Percentiles rank a stretch among this genome's conserved stretches.
phyloP scores from a whole-genome alignment of 2,329 filamentous ascomycete species.

The Fonsecaea pugnacius region DNA sequence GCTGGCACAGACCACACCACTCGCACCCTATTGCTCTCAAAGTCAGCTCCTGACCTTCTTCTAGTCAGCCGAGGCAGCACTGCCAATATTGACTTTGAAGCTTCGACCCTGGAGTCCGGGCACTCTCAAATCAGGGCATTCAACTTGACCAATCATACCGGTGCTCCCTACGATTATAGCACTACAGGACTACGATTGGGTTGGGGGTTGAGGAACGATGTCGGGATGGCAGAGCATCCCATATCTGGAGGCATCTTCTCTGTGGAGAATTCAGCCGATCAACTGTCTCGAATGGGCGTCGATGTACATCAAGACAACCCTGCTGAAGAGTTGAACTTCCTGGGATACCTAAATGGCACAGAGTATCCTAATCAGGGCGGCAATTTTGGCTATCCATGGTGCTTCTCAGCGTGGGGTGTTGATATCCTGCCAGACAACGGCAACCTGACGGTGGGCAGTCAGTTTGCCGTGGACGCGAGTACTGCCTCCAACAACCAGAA shows the following conservation, averaged over 20 bases:
- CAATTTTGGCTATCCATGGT: slow-evolving; percentile 72
- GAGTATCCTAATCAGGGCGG: slow-evolving; percentile 46
- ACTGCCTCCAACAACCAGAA: slow-evolving; percentile 52
- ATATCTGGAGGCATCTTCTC: slow-evolving; percentile 55
- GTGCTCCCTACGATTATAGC: slow-evolving; percentile 51
- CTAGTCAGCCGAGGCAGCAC: slow-evolving; percentile 69
- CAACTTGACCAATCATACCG: slow-evolving; percentile 52
- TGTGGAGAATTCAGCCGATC: slow-evolving; percentile 73
- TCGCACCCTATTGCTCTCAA: slow-evolving; percentile 68
- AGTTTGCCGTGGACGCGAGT: slow-evolving; percentile 54
- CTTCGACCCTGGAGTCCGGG: slow-evolving; percentile 59
- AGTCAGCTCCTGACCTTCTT: slow-evolving; percentile 59
- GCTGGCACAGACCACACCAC: slow-evolving; percentile 64
- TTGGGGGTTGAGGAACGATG: slow-evolving; percentile 75
- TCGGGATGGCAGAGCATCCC: slow-evolving; percentile 65
- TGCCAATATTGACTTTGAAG: slow-evolving; percentile 63
- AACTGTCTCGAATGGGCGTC: slow-evolving; percentile 61
- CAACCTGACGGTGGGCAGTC: slow-evolving; percentile 51
- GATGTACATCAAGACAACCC: slow-evolving; percentile 72
- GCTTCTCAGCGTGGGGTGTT: slow-evolving; percentile 69
- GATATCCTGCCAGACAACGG: slow-evolving; percentile 53
- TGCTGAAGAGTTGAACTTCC: slow-evolving; percentile 74
- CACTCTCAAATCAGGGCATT: slow-evolving; percentile 71
- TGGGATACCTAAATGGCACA: slow-evolving; percentile 64
- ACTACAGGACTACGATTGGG: slow-evolving; percentile 58